Conservation (phyloP, 2,329 filamentous ascomycete species). For the Xylariaceae sp. region DNA sequence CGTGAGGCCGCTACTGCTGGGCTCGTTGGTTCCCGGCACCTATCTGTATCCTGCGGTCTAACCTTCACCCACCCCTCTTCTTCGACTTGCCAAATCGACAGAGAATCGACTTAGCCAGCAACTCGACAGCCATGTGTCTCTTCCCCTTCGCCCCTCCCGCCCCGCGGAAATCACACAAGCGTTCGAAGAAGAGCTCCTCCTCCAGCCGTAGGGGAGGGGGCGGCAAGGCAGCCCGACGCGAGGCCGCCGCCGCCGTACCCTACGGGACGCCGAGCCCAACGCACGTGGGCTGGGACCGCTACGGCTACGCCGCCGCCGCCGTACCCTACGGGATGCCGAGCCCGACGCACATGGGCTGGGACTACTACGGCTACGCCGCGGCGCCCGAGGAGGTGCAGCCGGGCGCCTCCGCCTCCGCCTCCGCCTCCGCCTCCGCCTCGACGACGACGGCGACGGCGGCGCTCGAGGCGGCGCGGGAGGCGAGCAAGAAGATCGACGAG, state of each 20-base stretch:
- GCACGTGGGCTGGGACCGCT: background rate
- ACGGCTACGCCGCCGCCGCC: too few relatives aligned
- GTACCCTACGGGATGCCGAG: background rate
- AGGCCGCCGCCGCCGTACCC: conserved; percentile 1
- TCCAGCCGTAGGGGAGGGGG: too few relatives aligned
- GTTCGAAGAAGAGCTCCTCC: conserved; percentile 1
- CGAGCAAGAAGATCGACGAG: conserved; percentile 11
- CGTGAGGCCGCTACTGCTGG: too few relatives aligned
- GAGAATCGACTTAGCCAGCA: too few relatives aligned
- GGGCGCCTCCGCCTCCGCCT: conserved; percentile 3
- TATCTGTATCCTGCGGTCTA: too few relatives aligned
- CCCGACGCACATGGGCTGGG: background rate
- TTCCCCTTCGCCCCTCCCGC: conserved; percentile 5
- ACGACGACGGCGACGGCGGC: conserved; percentile 9
- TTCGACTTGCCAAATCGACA: too few relatives aligned
- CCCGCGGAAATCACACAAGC: conserved; percentile 5
- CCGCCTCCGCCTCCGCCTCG: too few relatives aligned
- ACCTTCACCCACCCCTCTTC: too few relatives aligned
- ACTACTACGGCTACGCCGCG: background rate
- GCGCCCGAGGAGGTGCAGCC: too few relatives aligned
- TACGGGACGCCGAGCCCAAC: background rate
- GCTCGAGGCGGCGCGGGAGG: conserved; percentile 8
- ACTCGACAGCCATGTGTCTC: too few relatives aligned
- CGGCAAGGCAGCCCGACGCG: too few relatives aligned
- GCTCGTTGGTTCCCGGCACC: too few relatives aligned